Conservation (phyloP, 805 yeast genomes). For the Blastobotrys terrestris region DNA sequence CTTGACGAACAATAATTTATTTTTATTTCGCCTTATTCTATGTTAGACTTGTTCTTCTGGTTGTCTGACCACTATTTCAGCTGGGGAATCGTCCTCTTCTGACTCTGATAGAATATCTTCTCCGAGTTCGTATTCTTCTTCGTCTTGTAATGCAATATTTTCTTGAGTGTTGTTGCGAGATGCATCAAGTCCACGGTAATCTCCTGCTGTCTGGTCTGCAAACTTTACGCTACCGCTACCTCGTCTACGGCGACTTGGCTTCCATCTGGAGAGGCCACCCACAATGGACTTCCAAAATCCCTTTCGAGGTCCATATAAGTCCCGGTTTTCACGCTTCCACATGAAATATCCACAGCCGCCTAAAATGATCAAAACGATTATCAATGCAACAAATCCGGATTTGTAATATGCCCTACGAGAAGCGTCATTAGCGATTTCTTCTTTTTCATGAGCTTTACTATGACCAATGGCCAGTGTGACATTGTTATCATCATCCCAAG, state of each 20-base stretch:
- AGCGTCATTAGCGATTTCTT: slow-evolving; percentile 28
- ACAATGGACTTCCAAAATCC: slow-evolving; percentile 14
- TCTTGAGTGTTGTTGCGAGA: background rate
- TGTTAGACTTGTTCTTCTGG: background rate
- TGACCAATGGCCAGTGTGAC: background rate
- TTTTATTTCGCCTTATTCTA: no score
- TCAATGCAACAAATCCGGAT: slow-evolving; percentile 34
- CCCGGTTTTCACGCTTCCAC: slow-evolving; percentile 18
- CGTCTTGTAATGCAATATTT: background rate
- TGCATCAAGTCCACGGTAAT: background rate
- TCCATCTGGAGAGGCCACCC: slow-evolving; percentile 20
- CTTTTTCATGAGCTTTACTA: slow-evolving; percentile 15
- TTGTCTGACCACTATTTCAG: background rate
- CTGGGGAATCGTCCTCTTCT: background rate
- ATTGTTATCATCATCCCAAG: slow-evolving; percentile 14
- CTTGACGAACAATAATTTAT: background rate
- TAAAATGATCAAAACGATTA: slow-evolving; percentile 27
- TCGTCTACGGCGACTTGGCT: slow-evolving; percentile 4
- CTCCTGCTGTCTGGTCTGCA: background rate
- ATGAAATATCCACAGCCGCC: slow-evolving; percentile 16
- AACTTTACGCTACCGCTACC: background rate
- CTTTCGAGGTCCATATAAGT: slow-evolving; percentile 4
- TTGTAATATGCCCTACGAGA: slow-evolving; percentile 32
- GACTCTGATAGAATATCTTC: background rate
- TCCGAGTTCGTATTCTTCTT: background rate